A percentile compares a stretch with the other conserved stretches of the same genome.
These are phyloP conservation scores for Fusarium sp. DNA, from an alignment of 2,329 filamentous ascomycete species.

Conservation along the genomic window DNA sequence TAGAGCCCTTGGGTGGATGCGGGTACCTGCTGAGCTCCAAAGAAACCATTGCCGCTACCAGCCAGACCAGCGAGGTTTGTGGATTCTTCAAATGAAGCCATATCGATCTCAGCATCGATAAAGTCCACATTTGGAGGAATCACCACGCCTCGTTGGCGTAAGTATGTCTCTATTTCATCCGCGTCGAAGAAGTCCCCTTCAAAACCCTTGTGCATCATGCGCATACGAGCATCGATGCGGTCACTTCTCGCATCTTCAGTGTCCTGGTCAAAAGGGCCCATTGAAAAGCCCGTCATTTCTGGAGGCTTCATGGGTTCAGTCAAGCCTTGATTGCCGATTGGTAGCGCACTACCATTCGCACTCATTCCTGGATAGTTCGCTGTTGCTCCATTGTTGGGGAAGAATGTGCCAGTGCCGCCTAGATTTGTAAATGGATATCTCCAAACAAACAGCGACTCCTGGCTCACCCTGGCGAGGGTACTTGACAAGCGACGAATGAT, in stretches of 20 bases:
- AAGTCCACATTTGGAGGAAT: slow-evolving; percentile 74
- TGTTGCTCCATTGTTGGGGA: slow-evolving; percentile 51
- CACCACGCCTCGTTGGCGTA: slow-evolving; percentile 73
- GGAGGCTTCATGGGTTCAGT: slow-evolving; percentile 44
- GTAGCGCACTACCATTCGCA: slow-evolving; percentile 13
- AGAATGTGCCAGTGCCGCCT: slow-evolving; percentile 79
- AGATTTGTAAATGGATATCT: slow-evolving; percentile 75
- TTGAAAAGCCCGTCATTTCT: slow-evolving; percentile 53
- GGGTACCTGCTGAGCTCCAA: slow-evolving; percentile 17
- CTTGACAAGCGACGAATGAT: slow-evolving; percentile 61
- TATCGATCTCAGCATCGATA: slow-evolving; percentile 70
- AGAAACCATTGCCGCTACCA: slow-evolving; percentile 25
- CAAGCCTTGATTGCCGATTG: slow-evolving; percentile 58
- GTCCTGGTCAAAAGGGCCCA: slow-evolving; percentile 64
- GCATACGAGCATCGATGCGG: slow-evolving; percentile 63
- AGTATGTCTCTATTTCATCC: slow-evolving; percentile 82
- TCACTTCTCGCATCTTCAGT: slow-evolving; percentile 60
- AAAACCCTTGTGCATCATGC: slow-evolving; percentile 72
- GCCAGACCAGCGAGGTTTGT: slow-evolving; percentile 18
- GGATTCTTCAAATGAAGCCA: slow-evolving; percentile 56
- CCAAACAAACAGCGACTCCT: slow-evolving; percentile 70
- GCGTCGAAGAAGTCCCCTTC: slow-evolving; percentile 84
- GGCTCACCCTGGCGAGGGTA: slow-evolving; percentile 52
- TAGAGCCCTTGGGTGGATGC: slow-evolving; percentile 16
- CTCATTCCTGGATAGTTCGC: neutral